Evolutionary conservation across 345 rosid species (phyloP), one percentile per base, ranked within the genome.

Genomic region (Gynandropsis gynandra): DNA sequence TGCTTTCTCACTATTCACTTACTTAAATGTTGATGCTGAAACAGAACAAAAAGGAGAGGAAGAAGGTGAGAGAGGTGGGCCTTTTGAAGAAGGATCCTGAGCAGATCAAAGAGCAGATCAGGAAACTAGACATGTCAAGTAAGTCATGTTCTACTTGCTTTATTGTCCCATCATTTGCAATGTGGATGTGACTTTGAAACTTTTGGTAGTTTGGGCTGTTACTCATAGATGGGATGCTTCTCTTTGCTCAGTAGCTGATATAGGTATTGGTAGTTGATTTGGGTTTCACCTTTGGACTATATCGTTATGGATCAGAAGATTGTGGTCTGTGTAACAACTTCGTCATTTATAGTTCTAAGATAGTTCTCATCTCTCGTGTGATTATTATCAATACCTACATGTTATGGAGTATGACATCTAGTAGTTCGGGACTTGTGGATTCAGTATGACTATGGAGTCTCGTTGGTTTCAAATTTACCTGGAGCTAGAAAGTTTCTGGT

Each of bases 11-110:
- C 24, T 3, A 0, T 13, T 38, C 1, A 9, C 15, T 24, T 24
- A 5, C 4, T 17, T 12, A 4, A 0, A 1, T 47, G 5, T 59
- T 53, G 48, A 10, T 52, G 41, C 1, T 56, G 42, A 31, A 42
- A 65, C 94, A 92, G 98, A 92, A 92, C 72, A 92, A 92, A 81
- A 92, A 85, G 55, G 97, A 92, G 63, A 79, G 97, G 24, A 84
- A 92, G 77, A 92, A 92, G 76, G 98, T 92, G 66, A 83, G 98
- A 65, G 98, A 92, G 66, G 98, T 87, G 34, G 98, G 97, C 33
- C 85, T 92, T 66, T 65, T 92, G 78, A 92, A 92, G 75, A 92
- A 92, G 73, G 98, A 92, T 69, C 98, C 98, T 0, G 93, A 78
- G n/a, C 69, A 72, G 36, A 78, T 92, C 44, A 80, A 45, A 79